These are phyloP conservation scores for Stephania yunnanensis DNA, from an alignment of 164 flowering plant species.

Conservation along the genomic window DNA sequence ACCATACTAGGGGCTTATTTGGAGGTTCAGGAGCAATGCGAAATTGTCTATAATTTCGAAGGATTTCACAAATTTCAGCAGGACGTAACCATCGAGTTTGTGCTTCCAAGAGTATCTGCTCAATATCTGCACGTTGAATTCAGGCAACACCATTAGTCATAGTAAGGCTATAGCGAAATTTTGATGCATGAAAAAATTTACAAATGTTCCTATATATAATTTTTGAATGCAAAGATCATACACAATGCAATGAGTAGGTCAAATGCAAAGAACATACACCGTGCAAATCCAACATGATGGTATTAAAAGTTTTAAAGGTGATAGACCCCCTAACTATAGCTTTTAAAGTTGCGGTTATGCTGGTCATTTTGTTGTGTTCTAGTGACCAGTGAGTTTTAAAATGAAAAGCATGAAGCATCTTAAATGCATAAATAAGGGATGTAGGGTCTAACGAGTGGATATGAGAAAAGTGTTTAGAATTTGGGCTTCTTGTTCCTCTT, in stretches of 20 bases:
- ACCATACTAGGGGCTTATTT: constrained; percentile 72
- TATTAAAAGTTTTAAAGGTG: neutral
- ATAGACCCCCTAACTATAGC: too few species aligned
- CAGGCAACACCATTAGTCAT: neutral
- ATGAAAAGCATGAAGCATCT: too few species aligned
- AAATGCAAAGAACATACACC: neutral
- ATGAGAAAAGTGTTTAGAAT: too few species aligned
- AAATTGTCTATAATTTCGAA: constrained; percentile 60
- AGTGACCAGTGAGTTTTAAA: too few species aligned
- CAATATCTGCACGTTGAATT: constrained; percentile 48
- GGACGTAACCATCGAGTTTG: constrained; percentile 86
- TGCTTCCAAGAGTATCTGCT: constrained; percentile 72
- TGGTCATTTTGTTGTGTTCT: too few species aligned
- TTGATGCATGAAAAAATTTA: neutral
- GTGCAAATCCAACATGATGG: neutral
- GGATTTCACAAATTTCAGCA: constrained; percentile 91
- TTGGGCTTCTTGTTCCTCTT: too few species aligned
- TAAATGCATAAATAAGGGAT: too few species aligned
- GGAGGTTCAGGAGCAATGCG: constrained; percentile 79
- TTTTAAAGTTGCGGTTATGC: too few species aligned
- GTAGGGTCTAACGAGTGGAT: too few species aligned
- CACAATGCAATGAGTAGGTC: neutral
- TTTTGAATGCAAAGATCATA: neutral
- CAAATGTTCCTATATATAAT: neutral
- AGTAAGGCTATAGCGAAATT: neutral